These are phyloP conservation scores for Ogataea haglerorum DNA, from an alignment of 805 yeast genomes.

Conservation along the genomic window DNA sequence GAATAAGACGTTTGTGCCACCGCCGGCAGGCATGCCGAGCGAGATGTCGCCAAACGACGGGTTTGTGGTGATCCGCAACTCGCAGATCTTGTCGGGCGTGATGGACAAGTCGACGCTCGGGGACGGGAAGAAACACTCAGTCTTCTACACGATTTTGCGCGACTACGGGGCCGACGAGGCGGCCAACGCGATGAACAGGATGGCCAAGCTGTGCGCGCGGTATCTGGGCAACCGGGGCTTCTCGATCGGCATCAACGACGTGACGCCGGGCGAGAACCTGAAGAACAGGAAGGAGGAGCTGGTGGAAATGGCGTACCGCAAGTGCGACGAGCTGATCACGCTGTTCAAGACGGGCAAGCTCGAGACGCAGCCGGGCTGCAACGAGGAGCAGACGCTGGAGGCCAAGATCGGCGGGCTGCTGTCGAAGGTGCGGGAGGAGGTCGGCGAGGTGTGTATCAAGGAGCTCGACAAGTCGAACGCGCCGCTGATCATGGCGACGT, in stretches of 20 bases:
- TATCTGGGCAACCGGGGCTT: constrained; percentile 93
- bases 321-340: constrained; percentile 87
- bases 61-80: constrained; percentile 83
- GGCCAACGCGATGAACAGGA: constrained; percentile 93
- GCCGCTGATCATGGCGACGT: constrained; percentile 97
- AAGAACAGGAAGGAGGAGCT: constrained; percentile 75
- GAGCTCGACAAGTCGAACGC: constrained; percentile 90
- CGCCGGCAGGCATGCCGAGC: constrained; percentile 64
- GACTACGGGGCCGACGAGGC: constrained; percentile 98
- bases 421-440: constrained; percentile 97
- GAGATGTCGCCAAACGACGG: constrained; percentile 99
- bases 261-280: constrained; percentile 84
- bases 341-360: constrained; percentile 77
- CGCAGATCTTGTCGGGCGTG: constrained; percentile 84
- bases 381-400: constrained; percentile 96
- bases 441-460: constrained; percentile 94
- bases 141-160: constrained; percentile 89
- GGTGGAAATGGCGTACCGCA: constrained; percentile 86
- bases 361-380: constrained; percentile 98
- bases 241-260: constrained; percentile 96
- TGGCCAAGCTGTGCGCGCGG: constrained; percentile 98
- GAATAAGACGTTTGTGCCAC: constrained; percentile 84
- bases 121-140: constrained; percentile 97
- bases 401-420: constrained; percentile 95
- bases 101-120: constrained; percentile 97